Percentiles rank a stretch among this genome's conserved stretches.
Evolutionary conservation across 148 eudicot species (phyloP).

Genomic region (Chenopodium album): DNA sequence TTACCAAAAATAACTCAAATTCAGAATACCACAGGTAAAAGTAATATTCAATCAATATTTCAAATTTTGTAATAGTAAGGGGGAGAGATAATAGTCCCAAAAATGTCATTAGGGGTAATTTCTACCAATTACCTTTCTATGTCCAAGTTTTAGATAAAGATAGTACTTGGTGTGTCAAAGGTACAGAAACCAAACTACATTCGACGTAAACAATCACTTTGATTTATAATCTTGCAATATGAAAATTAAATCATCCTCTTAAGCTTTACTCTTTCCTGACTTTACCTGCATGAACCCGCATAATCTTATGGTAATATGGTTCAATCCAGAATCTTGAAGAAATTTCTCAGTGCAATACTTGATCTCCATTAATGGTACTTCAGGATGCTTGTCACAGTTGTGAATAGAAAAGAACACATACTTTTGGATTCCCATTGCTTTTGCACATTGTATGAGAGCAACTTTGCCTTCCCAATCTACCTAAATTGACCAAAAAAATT

Average conservation of each 20-base stretch:
- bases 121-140: not conserved
- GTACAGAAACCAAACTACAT: not conserved
- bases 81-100: not conserved
- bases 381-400: conserved; percentile 99
- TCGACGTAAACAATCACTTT: not conserved
- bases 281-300: conserved; percentile 99
- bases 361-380: conserved; percentile 98
- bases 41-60: not conserved
- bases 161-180: not conserved
- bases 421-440: conserved; percentile 98
- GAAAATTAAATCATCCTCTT: not conserved
- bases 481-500: conserved; percentile 43
- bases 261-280: conserved; percentile 22
- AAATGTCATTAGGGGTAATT: not conserved
- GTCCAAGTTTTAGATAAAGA: not conserved
- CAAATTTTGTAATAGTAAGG: not conserved
- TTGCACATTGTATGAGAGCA: conserved; percentile 99
- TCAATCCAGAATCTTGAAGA: conserved; percentile 80
- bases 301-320: conserved; percentile 74
- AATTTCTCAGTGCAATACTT: conserved; percentile 99
- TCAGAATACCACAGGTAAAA: not conserved
- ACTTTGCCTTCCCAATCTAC: conserved; percentile 99
- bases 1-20: not conserved
- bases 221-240: not conserved
- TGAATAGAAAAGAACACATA: conserved; percentile 93